Evolutionary conservation across 192 early-diverging fungal species (phyloP).

Genomic region (Dissophora globulifera): DNA sequence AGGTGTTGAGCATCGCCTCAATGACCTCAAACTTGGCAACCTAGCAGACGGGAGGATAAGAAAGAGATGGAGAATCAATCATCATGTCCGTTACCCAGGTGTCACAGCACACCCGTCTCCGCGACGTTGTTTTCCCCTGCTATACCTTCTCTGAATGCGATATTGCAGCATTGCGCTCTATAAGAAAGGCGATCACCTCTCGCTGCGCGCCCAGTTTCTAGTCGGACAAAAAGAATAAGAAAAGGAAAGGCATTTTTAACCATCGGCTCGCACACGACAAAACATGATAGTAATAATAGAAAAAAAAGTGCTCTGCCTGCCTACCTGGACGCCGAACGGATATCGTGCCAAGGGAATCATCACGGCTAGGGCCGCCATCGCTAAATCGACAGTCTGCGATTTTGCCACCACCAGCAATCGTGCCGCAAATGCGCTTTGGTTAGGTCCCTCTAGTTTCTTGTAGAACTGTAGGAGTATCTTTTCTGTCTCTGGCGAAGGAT

Average conservation of each 20-base stretch:
- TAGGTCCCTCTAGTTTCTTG: constrained; percentile 12
- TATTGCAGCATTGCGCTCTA: constrained; percentile 25
- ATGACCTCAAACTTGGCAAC: constrained; percentile 40
- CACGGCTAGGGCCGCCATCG: constrained; percentile 28
- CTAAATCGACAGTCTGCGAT: constrained; percentile 27
- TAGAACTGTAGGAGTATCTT: constrained; percentile 9
- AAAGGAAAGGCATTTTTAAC: neutral
- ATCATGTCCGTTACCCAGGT: too few species aligned
- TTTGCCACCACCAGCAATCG: constrained; percentile 30
- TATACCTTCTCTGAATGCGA: constrained; percentile 47
- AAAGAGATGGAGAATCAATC: too few species aligned
- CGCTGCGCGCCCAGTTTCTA: constrained; percentile 26
- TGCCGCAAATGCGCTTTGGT: constrained; percentile 21
- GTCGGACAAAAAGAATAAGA: constrained; percentile 1
- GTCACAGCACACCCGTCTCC: too few species aligned
- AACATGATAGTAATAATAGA: neutral
- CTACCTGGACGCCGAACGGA: constrained; percentile 31
- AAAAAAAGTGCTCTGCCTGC: neutral
- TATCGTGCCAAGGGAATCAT: constrained; percentile 32
- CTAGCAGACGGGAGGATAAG: too few species aligned
- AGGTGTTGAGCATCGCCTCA: constrained; percentile 24
- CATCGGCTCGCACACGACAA: too few species aligned
- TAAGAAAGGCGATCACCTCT: constrained; percentile 23
- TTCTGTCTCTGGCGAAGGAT: constrained; percentile 9
- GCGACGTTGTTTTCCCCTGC: too few species aligned